Base-by-base conservation (phyloP, 2,329 filamentous ascomycete species). In the Arachnopeziza araneosa region DNA sequence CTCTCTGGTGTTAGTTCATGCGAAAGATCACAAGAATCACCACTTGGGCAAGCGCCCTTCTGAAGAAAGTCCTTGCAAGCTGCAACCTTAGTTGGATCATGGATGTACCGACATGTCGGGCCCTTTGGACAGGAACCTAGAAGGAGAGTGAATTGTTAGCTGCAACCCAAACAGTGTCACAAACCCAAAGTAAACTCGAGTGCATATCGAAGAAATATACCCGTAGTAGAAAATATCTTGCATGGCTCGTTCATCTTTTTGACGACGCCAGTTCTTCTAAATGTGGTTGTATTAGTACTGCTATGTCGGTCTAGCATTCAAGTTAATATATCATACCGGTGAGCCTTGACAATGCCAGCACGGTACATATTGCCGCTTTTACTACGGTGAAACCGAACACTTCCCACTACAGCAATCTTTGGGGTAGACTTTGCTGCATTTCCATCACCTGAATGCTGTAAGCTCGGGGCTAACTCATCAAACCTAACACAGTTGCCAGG, bases 281-380 rank as follows among this genome's bases (percentile, higher is more conserved):
- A 36, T 57, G 61, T 36, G 54, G 63, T 58, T 56, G 32, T 48
- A 57, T 69, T 57, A 69, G 67, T 66, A 50, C 71, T 73, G 66
- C 72, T 72, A 54, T 30, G 19, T 36, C 22, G 6, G 1, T 24
- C 17, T n/a, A 22, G 23, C 21, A 23, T 24, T 14, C 19, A 17
- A 21, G 22, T 3, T 50, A 32, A 50, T 24, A 55, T 24, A 6
- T 81, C 86, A 76, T 84, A 93, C 90, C 84, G 87, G 74, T 90
- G 88, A 64, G 86, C 86, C 72, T 87, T 86, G 61, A 93, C 83
- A 59, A 91, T 80, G 64, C 89, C 86, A 69, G 89, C 83, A 58
- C 91, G 88, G 70, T 93, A 88, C 24, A 96, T 82, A 68, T 96
- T 96, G 63, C 92, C 92, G 67, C 88, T 89, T 73, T 93, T 96